Evolutionary conservation across 2,329 filamentous ascomycete genomes (phyloP).

Genomic region (Botryotinia convoluta): DNA sequence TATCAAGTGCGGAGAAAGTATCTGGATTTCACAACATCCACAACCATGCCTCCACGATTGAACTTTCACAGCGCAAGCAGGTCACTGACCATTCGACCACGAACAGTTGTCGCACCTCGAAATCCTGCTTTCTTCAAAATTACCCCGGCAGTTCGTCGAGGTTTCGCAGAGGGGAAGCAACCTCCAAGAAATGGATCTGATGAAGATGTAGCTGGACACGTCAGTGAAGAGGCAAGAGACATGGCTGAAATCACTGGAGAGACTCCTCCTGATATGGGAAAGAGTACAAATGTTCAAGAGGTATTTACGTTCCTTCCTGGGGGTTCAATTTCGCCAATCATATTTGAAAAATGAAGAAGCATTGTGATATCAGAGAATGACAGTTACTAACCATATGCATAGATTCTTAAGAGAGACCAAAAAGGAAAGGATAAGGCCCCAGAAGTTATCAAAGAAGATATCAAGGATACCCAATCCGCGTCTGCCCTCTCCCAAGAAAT

Average conservation of each 20-base stretch:
- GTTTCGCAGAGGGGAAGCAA: conserved; percentile 35
- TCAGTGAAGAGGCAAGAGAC: conserved; percentile 63
- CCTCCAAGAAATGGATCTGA: conserved; percentile 44
- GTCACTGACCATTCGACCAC: conserved; percentile 43
- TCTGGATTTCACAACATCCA: conserved; percentile 14
- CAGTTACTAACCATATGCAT: conserved; percentile 24
- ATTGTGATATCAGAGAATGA: conserved; percentile 26
- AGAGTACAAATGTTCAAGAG: conserved; percentile 66
- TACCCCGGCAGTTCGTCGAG: conserved; percentile 28
- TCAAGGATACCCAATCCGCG: conserved; percentile 36
- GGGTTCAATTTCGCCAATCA: not conserved
- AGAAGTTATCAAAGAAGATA: conserved; percentile 62
- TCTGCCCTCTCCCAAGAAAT: conserved; percentile 30
- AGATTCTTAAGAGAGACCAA: conserved; percentile 64
- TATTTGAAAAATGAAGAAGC: not conserved
- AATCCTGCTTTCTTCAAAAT: conserved; percentile 31
- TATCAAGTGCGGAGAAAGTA: conserved; percentile 12
- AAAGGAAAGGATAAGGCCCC: conserved; percentile 61
- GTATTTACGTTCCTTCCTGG: conserved; percentile 42
- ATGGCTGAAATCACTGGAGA: conserved; percentile 56
- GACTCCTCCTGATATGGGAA: conserved; percentile 58
- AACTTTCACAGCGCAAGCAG: conserved; percentile 48
- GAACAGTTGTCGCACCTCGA: conserved; percentile 39
- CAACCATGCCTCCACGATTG: conserved; percentile 54
- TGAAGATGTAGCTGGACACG: conserved; percentile 53